Evolutionary conservation across 169 alveolate genomes (phyloP).

Genomic region (Eimeria necatrix): DNA sequence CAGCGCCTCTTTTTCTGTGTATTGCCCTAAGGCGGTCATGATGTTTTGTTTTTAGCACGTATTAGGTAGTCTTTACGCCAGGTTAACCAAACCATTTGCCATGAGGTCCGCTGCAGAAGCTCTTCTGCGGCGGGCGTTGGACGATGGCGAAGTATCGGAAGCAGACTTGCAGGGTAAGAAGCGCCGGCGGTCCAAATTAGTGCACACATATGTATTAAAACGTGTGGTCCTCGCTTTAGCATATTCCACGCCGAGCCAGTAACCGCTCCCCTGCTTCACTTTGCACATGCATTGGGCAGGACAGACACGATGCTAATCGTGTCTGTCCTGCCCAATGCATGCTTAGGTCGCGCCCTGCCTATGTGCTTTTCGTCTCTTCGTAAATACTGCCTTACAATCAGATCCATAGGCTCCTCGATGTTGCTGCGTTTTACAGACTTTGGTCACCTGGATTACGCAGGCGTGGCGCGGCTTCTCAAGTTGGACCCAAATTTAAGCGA

Average conservation of each 20-base stretch:
- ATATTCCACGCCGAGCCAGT: too few species aligned
- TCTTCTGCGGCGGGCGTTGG: conserved; percentile 68
- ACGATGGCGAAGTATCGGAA: conserved; percentile 31
- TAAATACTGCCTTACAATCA: background rate
- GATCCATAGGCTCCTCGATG: background rate
- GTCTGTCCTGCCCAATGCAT: background rate
- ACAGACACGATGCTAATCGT: background rate
- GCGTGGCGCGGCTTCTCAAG: conserved; percentile 66
- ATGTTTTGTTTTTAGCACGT: background rate
- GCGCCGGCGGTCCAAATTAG: background rate
- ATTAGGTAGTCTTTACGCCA: background rate
- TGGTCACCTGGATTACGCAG: conserved; percentile 63
- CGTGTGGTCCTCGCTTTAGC: too few species aligned
- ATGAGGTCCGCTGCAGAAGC: conserved; percentile 47
- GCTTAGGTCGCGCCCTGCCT: background rate
- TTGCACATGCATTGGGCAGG: background rate
- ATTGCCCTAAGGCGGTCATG: background rate
- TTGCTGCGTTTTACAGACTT: conserved; percentile 12
- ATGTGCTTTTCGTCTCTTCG: background rate
- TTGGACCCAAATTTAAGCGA: conserved; percentile 59
- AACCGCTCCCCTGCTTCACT: background rate
- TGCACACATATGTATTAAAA: too few species aligned
- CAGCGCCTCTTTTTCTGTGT: background rate
- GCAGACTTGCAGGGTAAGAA: conserved; percentile 66
- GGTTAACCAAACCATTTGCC: background rate